Percentiles rank a stretch among this genome's conserved stretches.
These are phyloP conservation scores for Euclidium syriacum DNA, from an alignment of 345 rosid species.

Conservation along the genomic window DNA sequence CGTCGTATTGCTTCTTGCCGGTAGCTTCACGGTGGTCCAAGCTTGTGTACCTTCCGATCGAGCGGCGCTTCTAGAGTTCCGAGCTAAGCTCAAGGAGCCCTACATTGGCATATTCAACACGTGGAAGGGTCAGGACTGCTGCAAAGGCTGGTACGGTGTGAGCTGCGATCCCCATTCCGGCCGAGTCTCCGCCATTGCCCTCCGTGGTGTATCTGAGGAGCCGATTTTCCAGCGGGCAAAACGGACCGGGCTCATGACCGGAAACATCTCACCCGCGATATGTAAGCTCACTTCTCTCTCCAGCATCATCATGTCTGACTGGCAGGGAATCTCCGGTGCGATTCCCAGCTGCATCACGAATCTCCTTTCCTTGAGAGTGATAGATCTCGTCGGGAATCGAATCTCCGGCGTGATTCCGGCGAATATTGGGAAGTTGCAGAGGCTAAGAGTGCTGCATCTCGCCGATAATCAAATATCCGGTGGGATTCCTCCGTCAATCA, in stretches of 20 bases:
- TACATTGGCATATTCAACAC: constrained; percentile 68
- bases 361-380: constrained; percentile 43
- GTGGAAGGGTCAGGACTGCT: constrained; percentile 68
- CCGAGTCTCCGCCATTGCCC: constrained; percentile 61
- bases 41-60: constrained; percentile 53
- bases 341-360: constrained; percentile 57
- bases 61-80: constrained; percentile 50
- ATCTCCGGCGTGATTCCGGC: constrained; percentile 63
- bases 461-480: constrained; percentile 66
- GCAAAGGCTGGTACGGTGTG: constrained; percentile 69
- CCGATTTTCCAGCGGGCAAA: constrained; percentile 64
- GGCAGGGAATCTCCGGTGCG: constrained; percentile 69
- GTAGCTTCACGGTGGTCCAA: constrained; percentile 24
- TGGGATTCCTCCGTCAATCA: constrained; percentile 49
- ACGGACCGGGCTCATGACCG: constrained; percentile 69
- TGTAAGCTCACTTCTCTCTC: constrained; percentile 59
- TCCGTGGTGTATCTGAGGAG: constrained; percentile 86
- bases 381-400: constrained; percentile 70
- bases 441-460: constrained; percentile 53
- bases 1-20: constrained; percentile 16
- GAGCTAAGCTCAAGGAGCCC: constrained; percentile 56
- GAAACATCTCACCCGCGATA: constrained; percentile 54
- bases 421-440: constrained; percentile 47
- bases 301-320: constrained; percentile 57
- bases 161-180: constrained; percentile 55